Evolutionary conservation across 345 rosid genomes (phyloP).

Genomic region (Luvunga scandens): DNA sequence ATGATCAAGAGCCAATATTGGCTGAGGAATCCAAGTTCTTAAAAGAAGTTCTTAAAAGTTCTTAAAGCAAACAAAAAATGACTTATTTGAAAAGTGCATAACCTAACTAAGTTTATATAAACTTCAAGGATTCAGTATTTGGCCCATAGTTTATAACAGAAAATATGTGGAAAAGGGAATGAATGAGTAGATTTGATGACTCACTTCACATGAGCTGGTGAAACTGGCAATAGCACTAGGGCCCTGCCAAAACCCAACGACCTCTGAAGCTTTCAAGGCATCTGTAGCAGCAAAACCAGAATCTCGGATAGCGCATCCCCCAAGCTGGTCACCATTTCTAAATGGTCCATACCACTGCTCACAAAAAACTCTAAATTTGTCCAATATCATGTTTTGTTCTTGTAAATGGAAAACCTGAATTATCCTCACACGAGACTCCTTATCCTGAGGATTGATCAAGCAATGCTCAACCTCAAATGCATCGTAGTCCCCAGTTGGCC

Average conservation of each 20-base stretch:
- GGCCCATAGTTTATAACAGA: not conserved
- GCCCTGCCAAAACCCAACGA: slow-evolving; percentile 63
- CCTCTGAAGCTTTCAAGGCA: slow-evolving; percentile 47
- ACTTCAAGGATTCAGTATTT: not conserved
- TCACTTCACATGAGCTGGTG: slow-evolving; percentile 36
- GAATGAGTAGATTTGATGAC: slow-evolving; percentile 17
- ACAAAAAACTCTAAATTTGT: slow-evolving; percentile 54
- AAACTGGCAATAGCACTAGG: slow-evolving; percentile 44
- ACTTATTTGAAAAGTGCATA: not conserved
- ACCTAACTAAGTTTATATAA: not conserved
- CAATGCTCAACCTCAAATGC: slow-evolving; percentile 75
- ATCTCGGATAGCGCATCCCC: slow-evolving; percentile 82
- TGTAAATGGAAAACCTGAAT: slow-evolving; percentile 43
- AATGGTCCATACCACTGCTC: slow-evolving; percentile 93
- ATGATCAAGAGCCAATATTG: not conserved
- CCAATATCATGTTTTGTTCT: slow-evolving; percentile 34
- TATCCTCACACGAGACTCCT: slow-evolving; percentile 81
- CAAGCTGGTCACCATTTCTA: slow-evolving; percentile 82
- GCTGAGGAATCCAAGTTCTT: not conserved
- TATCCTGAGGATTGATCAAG: slow-evolving; percentile 70
- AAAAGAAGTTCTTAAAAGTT: not conserved
- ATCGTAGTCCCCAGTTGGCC: slow-evolving; percentile 46
- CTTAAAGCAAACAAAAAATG: not conserved
- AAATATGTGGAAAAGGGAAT: not conserved
- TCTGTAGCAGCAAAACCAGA: slow-evolving; percentile 80